These are phyloP conservation scores for Phytomonas sp. DNA, from an alignment of 208 protist genomes.

Conservation along the genomic window DNA sequence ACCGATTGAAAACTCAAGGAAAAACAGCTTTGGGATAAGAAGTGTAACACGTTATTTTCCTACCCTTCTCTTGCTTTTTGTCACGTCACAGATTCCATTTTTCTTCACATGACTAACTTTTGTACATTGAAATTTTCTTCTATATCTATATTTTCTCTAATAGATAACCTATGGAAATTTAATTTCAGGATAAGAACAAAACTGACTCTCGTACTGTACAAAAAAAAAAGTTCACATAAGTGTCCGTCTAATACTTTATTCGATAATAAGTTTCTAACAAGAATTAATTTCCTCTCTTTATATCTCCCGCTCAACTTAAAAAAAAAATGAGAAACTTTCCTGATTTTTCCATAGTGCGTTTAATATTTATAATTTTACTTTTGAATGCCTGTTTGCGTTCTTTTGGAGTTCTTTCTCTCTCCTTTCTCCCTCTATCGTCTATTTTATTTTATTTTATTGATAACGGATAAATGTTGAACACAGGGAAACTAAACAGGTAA, in stretches of 20 bases:
- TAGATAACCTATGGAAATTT: slow-evolving; percentile 5
- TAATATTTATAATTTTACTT: slow-evolving; percentile 5
- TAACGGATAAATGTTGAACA: neutral
- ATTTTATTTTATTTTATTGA: slow-evolving; percentile 5
- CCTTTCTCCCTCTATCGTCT: slow-evolving; percentile 2
- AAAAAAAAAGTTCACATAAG: slow-evolving; percentile 9
- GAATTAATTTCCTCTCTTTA: slow-evolving; percentile 13
- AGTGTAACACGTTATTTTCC: neutral
- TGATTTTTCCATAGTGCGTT: neutral
- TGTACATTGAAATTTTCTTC: neutral
- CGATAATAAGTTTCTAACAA: slow-evolving; percentile 2
- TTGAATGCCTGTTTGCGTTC: slow-evolving; percentile 6
- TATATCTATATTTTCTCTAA: slow-evolving; percentile 2
- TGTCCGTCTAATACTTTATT: slow-evolving; percentile 2
- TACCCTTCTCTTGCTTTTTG: neutral
- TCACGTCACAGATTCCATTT: slow-evolving; percentile 3
- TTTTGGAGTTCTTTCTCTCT: slow-evolving; percentile 11
- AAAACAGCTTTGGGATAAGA: neutral
- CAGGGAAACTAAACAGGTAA: neutral
- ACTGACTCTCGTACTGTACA: neutral
- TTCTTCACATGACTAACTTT: slow-evolving; percentile 6
- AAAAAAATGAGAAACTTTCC: neutral
- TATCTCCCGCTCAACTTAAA: slow-evolving; percentile 2
- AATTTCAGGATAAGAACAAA: slow-evolving; percentile 7
- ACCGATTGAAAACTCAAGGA: neutral